These are phyloP conservation scores for Colletotrichum simmondsii DNA, from an alignment of 2,329 filamentous ascomycete genomes.

Conservation along the genomic window DNA sequence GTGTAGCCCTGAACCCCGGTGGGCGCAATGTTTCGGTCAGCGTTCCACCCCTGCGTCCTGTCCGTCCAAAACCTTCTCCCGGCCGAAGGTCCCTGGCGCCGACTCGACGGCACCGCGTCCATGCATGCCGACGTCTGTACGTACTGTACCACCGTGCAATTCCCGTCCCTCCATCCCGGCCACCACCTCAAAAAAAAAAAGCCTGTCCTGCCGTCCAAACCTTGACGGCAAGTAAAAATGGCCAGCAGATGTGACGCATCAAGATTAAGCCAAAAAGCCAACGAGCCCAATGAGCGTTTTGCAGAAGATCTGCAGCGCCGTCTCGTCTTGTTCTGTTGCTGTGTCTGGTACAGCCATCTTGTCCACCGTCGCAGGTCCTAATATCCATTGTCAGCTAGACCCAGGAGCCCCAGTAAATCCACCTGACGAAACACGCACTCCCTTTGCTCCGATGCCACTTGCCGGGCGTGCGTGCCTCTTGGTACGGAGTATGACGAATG, in stretches of 20 bases:
- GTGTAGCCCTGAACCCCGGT: neutral
- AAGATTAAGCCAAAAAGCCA: neutral
- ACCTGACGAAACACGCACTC: conserved; percentile 21
- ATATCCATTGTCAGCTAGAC: conserved; percentile 4
- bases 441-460: conserved; percentile 21
- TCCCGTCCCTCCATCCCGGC: conserved; percentile 19
- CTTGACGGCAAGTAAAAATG: conserved; percentile 4
- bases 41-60: conserved; percentile 23
- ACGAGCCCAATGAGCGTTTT: neutral
- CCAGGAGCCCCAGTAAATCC: conserved; percentile 27
- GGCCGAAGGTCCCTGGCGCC: conserved; percentile 17
- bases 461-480: conserved; percentile 24
- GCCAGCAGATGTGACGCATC: conserved; percentile 10
- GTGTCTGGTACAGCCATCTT: neutral
- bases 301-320: conserved; percentile 4
- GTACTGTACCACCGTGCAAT: conserved; percentile 21
- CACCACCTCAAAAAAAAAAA: conserved; percentile 4
- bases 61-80: conserved; percentile 17
- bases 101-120: conserved; percentile 20
- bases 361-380: conserved; percentile 16
- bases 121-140: neutral
- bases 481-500: conserved; percentile 22
- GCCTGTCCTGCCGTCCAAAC: conserved; percentile 21
- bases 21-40: conserved; percentile 5
- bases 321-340: neutral